Evolutionary conservation across 148 eudicot species (phyloP).

Genomic region (Silene latifolia): DNA sequence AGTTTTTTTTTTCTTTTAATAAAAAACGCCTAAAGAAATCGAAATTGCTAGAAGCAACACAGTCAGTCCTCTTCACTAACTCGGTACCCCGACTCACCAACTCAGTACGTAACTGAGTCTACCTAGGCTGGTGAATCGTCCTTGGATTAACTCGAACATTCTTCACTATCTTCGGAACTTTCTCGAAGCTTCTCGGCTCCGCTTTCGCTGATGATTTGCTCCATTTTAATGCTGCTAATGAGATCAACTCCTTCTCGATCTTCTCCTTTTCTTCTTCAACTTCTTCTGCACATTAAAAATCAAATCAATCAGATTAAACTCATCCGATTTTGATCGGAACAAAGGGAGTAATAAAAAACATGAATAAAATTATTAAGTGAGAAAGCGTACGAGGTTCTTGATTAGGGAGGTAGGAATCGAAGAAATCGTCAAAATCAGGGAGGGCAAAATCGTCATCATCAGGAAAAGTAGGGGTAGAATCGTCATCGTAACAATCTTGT

Average conservation of each 20-base stretch:
- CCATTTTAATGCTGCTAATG: constrained; percentile 52
- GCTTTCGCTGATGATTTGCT: constrained; percentile 20
- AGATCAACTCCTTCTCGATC: constrained; percentile 44
- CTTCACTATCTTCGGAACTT: constrained; percentile 80
- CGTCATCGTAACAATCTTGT: constrained; percentile 46
- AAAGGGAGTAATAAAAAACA: too few species aligned
- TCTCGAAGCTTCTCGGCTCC: constrained; percentile 43
- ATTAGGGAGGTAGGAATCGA: constrained; percentile 19
- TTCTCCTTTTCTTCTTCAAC: constrained; percentile 26
- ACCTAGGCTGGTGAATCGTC: constrained; percentile 84
- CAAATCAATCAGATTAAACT: not conserved
- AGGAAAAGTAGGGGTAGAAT: not conserved
- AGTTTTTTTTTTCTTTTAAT: too few species aligned
- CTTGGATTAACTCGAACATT: constrained; percentile 61
- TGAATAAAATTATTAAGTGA: not conserved
- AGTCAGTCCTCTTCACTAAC: not conserved
- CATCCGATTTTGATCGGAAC: too few species aligned
- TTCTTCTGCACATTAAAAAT: constrained; percentile 26
- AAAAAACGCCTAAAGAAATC: not conserved
- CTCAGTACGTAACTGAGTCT: constrained; percentile 8
- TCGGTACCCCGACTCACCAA: not conserved
- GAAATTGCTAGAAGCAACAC: not conserved
- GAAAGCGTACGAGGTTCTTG: constrained; percentile 19
- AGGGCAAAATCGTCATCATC: constrained; percentile 31
- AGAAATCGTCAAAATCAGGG: constrained; percentile 39